phyloP scores from a whole-genome alignment of 139 green algal genomes.

The Haematococcus sp. region DNA sequence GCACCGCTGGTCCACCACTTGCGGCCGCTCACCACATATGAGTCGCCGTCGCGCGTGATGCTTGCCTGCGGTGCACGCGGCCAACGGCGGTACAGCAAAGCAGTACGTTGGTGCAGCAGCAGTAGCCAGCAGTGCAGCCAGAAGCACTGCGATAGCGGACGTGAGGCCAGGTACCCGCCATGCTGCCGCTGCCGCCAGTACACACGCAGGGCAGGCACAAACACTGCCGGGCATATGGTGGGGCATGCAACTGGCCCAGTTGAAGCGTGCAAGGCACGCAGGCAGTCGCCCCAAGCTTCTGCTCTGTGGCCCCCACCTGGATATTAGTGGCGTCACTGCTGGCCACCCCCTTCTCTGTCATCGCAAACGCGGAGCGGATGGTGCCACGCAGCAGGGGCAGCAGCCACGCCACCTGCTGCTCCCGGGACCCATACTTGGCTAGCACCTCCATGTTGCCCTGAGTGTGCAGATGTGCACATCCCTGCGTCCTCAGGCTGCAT shows the following conservation, averaged over 20 bases:
- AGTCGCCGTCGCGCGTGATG: constrained; percentile 34
- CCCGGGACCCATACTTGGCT: constrained; percentile 74
- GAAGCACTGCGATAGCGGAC: too few species aligned
- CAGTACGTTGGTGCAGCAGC: too few species aligned
- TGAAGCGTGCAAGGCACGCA: not conserved
- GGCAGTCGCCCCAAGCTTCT: not conserved
- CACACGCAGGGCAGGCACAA: not conserved
- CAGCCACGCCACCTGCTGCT: constrained; percentile 91
- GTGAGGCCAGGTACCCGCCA: too few species aligned
- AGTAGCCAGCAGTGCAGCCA: too few species aligned
- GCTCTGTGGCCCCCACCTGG: constrained; percentile 16
- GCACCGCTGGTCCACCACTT: constrained; percentile 98
- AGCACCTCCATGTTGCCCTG: constrained; percentile 96
- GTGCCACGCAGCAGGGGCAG: constrained; percentile 86
- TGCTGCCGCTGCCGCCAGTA: not conserved
- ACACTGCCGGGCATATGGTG: not conserved
- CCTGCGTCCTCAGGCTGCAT: not conserved
- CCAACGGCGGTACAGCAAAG: too few species aligned
- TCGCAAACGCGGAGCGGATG: constrained; percentile 94
- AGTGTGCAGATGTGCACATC: not conserved
- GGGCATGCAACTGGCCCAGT: not conserved
- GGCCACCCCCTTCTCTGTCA: constrained; percentile 97
- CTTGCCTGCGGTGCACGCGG: constrained; percentile 3
- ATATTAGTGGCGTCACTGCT: constrained; percentile 98
- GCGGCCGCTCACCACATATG: constrained; percentile 67